phyloP scores from a whole-genome alignment of 2,329 filamentous ascomycete genomes.

The Cylindrodendrum hubeiense region DNA sequence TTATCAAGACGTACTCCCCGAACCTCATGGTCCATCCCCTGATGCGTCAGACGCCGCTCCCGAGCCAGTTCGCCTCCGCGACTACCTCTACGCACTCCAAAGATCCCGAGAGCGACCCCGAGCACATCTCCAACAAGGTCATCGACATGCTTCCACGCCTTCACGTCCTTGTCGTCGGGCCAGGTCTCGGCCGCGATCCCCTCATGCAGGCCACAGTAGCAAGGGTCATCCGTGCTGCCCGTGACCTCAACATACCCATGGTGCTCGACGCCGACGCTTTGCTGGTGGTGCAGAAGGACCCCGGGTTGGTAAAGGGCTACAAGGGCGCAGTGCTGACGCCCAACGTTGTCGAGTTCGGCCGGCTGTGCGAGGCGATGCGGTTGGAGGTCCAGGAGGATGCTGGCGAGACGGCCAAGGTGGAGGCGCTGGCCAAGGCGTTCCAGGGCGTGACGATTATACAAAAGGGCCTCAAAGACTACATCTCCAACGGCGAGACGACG shows the following conservation, averaged over 20 bases:
- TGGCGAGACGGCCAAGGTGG: constrained; percentile 63
- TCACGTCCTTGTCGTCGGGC: constrained; percentile 93
- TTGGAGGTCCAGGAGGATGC: constrained; percentile 65
- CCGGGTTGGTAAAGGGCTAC: constrained; percentile 84
- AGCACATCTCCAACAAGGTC: constrained; percentile 74
- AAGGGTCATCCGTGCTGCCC: constrained; percentile 82
- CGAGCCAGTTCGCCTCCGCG: constrained; percentile 57
- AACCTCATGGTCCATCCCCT: constrained; percentile 99
- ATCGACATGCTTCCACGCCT: constrained; percentile 86
- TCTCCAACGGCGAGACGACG: constrained; percentile 84
- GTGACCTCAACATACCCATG: constrained; percentile 78
- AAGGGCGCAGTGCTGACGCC: constrained; percentile 89
- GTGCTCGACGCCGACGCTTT: constrained; percentile 95
- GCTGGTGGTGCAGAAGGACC: constrained; percentile 79
- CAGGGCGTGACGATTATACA: constrained; percentile 92
- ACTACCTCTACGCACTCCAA: constrained; percentile 48
- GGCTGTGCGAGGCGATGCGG: constrained; percentile 81
- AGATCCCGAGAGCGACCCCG: constrained; percentile 64
- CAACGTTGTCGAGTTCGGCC: constrained; percentile 92
- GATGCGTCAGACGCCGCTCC: constrained; percentile 78
- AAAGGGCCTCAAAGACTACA: constrained; percentile 86
- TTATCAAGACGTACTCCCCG: constrained; percentile 98
- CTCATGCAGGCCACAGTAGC: constrained; percentile 91
- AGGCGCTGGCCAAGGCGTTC: constrained; percentile 78
- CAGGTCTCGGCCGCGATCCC: constrained; percentile 88